Evolutionary conservation across 2,329 filamentous ascomycete species (phyloP).

Genomic region (Lasiodiplodia citricola): DNA sequence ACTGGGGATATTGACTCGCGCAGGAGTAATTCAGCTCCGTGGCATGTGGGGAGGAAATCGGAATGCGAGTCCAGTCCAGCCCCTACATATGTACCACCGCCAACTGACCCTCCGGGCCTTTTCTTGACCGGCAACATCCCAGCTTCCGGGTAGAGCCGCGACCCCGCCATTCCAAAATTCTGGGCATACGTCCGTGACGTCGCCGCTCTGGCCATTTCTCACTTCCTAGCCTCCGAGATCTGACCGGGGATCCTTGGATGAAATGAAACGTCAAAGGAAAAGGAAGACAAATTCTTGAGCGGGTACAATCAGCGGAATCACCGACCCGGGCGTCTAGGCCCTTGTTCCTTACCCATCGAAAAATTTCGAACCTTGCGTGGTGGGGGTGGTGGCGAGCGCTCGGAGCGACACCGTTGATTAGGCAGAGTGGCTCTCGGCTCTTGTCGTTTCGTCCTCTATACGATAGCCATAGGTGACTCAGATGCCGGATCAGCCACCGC

Average conservation of each 20-base stretch:
- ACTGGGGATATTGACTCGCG: slow-evolving; percentile 11
- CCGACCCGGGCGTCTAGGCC: background rate
- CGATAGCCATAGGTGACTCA: background rate
- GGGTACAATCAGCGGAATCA: background rate
- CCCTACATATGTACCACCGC: background rate
- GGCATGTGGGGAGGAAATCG: background rate
- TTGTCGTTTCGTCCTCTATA: background rate
- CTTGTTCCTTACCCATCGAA: background rate
- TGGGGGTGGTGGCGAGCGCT: slow-evolving; percentile 6
- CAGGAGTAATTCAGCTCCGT: slow-evolving; percentile 1
- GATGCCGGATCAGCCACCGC: background rate
- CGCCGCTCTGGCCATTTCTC: background rate
- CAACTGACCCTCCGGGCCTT: background rate
- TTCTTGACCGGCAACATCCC: slow-evolving; percentile 10
- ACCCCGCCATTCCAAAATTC: background rate
- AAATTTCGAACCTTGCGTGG: background rate
- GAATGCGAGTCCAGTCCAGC: background rate
- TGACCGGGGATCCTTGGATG: background rate
- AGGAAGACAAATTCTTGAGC: background rate
- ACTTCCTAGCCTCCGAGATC: background rate
- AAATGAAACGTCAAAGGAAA: background rate
- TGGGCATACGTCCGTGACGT: slow-evolving; percentile 12
- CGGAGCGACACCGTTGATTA: background rate
- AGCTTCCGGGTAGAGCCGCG: slow-evolving; percentile 17
- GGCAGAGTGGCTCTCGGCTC: background rate